phyloP scores from a whole-genome alignment of 805 yeast species.

The Komagataella kurtzmanii region DNA sequence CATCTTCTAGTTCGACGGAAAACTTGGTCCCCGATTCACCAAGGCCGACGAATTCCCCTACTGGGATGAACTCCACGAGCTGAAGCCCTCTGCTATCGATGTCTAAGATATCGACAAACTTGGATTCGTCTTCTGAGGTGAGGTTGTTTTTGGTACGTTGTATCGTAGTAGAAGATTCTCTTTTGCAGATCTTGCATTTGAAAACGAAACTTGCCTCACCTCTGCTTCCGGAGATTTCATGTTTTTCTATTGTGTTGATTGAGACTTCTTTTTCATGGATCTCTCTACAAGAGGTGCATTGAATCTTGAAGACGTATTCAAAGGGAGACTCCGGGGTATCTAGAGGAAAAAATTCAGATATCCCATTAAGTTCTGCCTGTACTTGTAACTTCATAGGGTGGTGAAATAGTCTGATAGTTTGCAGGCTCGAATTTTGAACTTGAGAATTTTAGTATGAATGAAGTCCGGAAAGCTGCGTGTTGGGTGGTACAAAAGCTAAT shows the following conservation, averaged over 20 bases:
- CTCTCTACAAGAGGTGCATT: conserved; percentile 74
- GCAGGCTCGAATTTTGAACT: not conserved
- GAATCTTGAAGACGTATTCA: conserved; percentile 61
- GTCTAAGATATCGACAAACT: conserved; percentile 36
- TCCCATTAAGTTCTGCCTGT: conserved; percentile 21
- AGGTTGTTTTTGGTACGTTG: conserved; percentile 12
- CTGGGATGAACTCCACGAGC: conserved; percentile 51
- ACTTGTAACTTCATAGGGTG: conserved; percentile 10
- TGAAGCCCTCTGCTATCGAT: conserved; percentile 85
- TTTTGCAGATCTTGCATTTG: conserved; percentile 55
- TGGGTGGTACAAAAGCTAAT: not conserved
- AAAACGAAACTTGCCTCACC: conserved; percentile 80
- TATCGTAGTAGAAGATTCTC: conserved; percentile 13
- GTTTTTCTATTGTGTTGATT: conserved; percentile 53
- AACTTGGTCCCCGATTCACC: conserved; percentile 37
- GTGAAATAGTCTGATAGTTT: not conserved
- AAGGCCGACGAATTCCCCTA: conserved; percentile 8
- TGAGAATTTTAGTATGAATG: too few species aligned
- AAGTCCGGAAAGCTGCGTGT: not conserved
- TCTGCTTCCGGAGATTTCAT: conserved; percentile 53
- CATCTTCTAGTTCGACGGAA: conserved; percentile 54
- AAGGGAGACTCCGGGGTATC: conserved; percentile 53
- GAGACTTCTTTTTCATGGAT: conserved; percentile 56
- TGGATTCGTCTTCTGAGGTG: conserved; percentile 25
- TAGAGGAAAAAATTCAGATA: conserved; percentile 28